Conservation (phyloP, 2,329 filamentous ascomycete species). For the Trichophaea hybrida region DNA sequence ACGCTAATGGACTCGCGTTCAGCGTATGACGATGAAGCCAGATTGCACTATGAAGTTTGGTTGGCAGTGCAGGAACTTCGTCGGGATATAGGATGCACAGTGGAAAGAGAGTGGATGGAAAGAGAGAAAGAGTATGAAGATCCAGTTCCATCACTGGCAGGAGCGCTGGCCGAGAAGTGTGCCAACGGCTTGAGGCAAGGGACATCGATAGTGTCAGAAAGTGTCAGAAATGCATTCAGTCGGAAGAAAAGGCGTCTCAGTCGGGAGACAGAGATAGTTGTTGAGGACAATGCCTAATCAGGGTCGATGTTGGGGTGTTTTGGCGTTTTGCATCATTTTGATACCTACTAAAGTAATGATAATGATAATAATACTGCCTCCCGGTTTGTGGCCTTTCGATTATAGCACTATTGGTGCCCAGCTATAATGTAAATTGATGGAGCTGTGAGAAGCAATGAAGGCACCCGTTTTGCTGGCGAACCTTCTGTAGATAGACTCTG, state of each 20-base stretch:
- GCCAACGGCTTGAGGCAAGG: background rate
- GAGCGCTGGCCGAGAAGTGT: too few species aligned
- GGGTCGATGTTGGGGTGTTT: background rate
- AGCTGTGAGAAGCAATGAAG: too few species aligned
- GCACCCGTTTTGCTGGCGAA: too few species aligned
- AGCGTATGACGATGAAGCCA: background rate
- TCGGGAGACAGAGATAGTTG: background rate
- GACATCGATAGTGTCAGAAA: background rate
- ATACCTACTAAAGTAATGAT: background rate
- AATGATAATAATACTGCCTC: background rate
- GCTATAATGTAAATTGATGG: too few species aligned
- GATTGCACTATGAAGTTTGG: background rate
- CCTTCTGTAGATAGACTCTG: background rate
- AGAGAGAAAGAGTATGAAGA: background rate
- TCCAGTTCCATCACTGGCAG: too few species aligned
- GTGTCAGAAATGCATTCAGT: background rate
- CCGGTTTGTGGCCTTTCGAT: too few species aligned
- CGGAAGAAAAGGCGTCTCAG: background rate
- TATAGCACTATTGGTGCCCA: too few species aligned
- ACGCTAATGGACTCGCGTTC: background rate
- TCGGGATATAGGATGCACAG: background rate
- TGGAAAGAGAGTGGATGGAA: background rate
- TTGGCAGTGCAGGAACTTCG: background rate
- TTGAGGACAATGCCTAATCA: background rate
- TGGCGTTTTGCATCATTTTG: background rate